Evolutionary conservation across 1,139 yeast species (phyloP).

Genomic region (Candida sp.): DNA sequence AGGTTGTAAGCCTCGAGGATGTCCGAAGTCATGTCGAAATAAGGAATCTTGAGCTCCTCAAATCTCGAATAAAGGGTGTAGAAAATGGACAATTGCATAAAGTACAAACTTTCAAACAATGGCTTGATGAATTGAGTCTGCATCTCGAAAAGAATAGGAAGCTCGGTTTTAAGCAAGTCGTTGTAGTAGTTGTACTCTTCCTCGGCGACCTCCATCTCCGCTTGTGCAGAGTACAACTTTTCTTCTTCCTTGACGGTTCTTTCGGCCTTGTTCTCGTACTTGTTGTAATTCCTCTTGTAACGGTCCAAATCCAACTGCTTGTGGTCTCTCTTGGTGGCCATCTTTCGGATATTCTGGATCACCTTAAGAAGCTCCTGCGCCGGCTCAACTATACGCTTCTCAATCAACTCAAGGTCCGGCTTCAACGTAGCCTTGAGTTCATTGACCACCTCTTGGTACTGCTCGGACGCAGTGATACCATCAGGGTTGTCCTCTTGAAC

Average conservation of each 20-base stretch:
- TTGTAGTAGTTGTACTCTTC: constrained; percentile 97
- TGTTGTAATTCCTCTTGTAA: constrained; percentile 68
- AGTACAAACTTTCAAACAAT: constrained; percentile 90
- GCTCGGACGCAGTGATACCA: constrained; percentile 94
- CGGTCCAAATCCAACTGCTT: constrained; percentile 95
- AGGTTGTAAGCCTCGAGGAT: constrained; percentile 77
- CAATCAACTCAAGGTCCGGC: constrained; percentile 94
- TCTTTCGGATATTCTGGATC: constrained; percentile 82
- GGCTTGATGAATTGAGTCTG: constrained; percentile 95
- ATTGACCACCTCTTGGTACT: constrained; percentile 84
- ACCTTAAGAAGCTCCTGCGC: constrained; percentile 89
- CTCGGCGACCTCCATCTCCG: constrained; percentile 87
- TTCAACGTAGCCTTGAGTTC: constrained; percentile 85
- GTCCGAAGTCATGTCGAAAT: constrained; percentile 85
- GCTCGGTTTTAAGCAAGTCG: constrained; percentile 88
- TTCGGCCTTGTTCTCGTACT: constrained; percentile 83
- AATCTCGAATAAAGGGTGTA: constrained; percentile 88
- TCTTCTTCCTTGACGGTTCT: constrained; percentile 90
- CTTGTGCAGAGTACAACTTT: constrained; percentile 85
- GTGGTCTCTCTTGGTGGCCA: constrained; percentile 95
- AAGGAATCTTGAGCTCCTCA: constrained; percentile 97
- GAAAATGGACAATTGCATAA: constrained; percentile 97
- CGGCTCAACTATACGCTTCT: constrained; percentile 86
- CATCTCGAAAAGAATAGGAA: constrained; percentile 84
- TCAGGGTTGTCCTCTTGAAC: constrained; percentile 95